These are phyloP conservation scores for Taphrina populina DNA, from an alignment of 1,139 yeast species.

Conservation along the genomic window DNA sequence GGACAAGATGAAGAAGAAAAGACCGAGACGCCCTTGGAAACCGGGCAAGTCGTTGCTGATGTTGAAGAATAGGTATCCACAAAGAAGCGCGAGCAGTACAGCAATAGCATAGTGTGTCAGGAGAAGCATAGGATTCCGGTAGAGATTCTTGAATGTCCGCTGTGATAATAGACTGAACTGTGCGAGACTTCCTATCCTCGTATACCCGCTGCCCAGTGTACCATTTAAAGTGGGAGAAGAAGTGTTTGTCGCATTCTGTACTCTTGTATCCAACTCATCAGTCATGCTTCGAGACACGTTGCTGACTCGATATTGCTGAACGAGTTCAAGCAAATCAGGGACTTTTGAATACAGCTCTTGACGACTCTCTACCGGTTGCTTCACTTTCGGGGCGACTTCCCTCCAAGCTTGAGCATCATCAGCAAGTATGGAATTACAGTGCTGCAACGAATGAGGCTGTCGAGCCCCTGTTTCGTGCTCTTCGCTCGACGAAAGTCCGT, in stretches of 20 bases:
- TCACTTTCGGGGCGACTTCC: not conserved
- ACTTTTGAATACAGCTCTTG: not conserved
- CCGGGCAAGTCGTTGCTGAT: conserved; percentile 88
- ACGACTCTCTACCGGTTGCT: not conserved
- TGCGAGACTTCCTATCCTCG: conserved; percentile 18
- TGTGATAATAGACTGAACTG: conserved; percentile 68
- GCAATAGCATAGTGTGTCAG: conserved; percentile 80
- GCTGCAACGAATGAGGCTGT: conserved; percentile 12
- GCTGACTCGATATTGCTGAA: conserved; percentile 6
- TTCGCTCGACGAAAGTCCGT: too few relatives aligned
- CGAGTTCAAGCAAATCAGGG: not conserved
- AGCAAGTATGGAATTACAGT: conserved; percentile 15
- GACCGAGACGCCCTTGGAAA: conserved; percentile 89
- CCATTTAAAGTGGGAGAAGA: conserved; percentile 1
- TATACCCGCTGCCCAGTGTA: conserved; percentile 22
- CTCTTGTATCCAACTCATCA: conserved; percentile 1
- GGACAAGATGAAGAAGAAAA: conserved; percentile 76
- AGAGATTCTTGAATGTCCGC: conserved; percentile 85
- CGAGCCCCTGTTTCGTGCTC: too few relatives aligned
- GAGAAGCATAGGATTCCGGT: conserved; percentile 83
- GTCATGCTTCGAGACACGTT: not conserved
- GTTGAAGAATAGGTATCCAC: conserved; percentile 81
- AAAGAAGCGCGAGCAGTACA: conserved; percentile 70
- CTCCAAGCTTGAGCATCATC: conserved; percentile 23
- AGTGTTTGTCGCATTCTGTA: not conserved